These are phyloP conservation scores for Apiospora phragmitis DNA, from an alignment of 2,329 filamentous ascomycete species.

Conservation along the genomic window DNA sequence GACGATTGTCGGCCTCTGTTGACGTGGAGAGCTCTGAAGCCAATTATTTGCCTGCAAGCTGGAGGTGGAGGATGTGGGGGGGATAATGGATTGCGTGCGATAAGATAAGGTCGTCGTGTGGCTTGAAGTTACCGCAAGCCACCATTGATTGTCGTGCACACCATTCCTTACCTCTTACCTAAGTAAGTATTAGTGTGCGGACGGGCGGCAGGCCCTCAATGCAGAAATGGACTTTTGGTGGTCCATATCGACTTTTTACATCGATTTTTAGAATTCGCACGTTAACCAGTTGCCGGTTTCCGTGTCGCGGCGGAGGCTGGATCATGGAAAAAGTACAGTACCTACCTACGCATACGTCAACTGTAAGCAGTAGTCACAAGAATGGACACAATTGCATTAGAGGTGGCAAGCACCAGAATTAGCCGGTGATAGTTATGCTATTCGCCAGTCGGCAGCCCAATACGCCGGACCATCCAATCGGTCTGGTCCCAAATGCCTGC, in stretches of 20 bases:
- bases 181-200: background rate
- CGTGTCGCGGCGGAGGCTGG: background rate
- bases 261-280: background rate
- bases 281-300: background rate
- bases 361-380: background rate
- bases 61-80: background rate
- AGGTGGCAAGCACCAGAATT: background rate
- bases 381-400: background rate
- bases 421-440: background rate
- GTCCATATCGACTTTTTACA: constrained; percentile 1
- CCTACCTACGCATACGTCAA: background rate
- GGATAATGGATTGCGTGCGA: background rate
- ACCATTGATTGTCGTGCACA: background rate
- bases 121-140: background rate
- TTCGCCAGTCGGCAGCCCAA: background rate
- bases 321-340: background rate
- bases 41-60: background rate
- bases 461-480: background rate
- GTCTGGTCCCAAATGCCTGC: background rate
- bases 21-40: constrained; percentile 8
- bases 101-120: background rate
- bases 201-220: background rate
- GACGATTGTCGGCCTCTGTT: background rate
- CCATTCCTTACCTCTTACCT: background rate
- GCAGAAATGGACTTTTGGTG: background rate